Evolutionary conservation across 805 yeast species (phyloP).

Genomic region (Zygoascus ofunaensis): DNA sequence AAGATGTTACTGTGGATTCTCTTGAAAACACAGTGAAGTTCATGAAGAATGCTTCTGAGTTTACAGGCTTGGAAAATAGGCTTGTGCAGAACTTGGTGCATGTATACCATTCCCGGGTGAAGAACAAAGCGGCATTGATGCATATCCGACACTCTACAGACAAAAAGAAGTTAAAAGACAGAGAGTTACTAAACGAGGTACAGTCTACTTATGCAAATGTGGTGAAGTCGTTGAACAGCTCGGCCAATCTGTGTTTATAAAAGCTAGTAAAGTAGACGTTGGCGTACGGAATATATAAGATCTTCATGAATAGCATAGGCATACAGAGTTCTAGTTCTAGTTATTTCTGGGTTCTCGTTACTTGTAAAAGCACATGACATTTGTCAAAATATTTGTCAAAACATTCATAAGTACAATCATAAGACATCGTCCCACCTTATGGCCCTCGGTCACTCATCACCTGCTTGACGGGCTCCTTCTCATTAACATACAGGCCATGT

Average conservation of each 20-base stretch:
- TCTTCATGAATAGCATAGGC: no score
- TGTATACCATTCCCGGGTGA: conserved; percentile 11
- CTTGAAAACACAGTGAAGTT: conserved; percentile 14
- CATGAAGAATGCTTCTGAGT: conserved; percentile 13
- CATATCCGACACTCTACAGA: conserved; percentile 25
- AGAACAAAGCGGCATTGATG: not conserved
- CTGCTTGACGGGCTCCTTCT: conserved; percentile 89
- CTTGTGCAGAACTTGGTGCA: conserved; percentile 11
- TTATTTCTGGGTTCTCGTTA: no score
- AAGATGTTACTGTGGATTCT: not conserved
- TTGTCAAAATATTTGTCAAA: no score
- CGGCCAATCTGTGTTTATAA: conserved; percentile 22
- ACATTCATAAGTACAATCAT: no score
- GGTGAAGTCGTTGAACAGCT: conserved; percentile 20
- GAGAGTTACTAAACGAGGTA: conserved; percentile 30
- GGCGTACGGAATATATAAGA: no score
- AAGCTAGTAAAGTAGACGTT: no score
- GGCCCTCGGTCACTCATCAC: conserved; percentile 36
- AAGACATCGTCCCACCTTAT: no score
- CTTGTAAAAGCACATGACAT: no score
- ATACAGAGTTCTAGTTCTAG: no score
- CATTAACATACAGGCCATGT: conserved; percentile 73
- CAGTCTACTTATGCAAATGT: conserved; percentile 15
- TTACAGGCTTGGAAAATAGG: conserved; percentile 10
- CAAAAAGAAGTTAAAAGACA: conserved; percentile 30